Base-by-base conservation (phyloP, 2,329 filamentous ascomycete species). In the Monosporascus sp. region DNA sequence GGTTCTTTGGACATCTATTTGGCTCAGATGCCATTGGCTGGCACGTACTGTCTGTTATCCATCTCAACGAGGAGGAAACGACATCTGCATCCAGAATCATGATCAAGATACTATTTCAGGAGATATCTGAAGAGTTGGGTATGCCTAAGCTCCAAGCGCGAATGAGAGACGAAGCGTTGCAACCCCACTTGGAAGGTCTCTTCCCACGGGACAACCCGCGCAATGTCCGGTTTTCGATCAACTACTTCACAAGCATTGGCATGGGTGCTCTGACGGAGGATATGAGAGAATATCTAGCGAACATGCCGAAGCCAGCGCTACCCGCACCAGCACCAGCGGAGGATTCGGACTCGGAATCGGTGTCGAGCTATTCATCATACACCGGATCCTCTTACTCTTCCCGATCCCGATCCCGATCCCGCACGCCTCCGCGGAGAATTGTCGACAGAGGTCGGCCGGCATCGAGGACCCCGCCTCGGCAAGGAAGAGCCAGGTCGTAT, bases 191-290 rank as follows among this genome's bases (percentile, higher is more conserved):
- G 55, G 84, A 87, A 40, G 93, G 93, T 31, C 76, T 99, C 44
- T 97, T 99, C 78, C 94, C 94, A 0, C 87, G 78, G 56, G 92
- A 97, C 69, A 90, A 91, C 65, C 84, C 91, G 24, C 86, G 89
- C 67, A 94, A 97, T 72, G 91, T 92, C 40, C 86, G 93, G 51
- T 99, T 99, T 78, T 90, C 92, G 49, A 96, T 99, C 85, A 99
- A 99, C 74, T 99, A 97, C 79, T 97, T 99, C 71, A 99, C 94
- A 9, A 94, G 91, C 65, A 96, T 99, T 64, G 91, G 92, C 54
- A 95, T 99, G 89, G 94, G 94, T 68, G 85, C 84, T 24, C 80
- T 99, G 57, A 99, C 94, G 2, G 94, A 99, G 68, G 89, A 91
- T 60, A 96, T 97, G 91, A 86, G 94, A 70, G 90, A 95, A 65